Conservation (phyloP, 2,329 filamentous ascomycete genomes). For the Raffaelea arxii region DNA sequence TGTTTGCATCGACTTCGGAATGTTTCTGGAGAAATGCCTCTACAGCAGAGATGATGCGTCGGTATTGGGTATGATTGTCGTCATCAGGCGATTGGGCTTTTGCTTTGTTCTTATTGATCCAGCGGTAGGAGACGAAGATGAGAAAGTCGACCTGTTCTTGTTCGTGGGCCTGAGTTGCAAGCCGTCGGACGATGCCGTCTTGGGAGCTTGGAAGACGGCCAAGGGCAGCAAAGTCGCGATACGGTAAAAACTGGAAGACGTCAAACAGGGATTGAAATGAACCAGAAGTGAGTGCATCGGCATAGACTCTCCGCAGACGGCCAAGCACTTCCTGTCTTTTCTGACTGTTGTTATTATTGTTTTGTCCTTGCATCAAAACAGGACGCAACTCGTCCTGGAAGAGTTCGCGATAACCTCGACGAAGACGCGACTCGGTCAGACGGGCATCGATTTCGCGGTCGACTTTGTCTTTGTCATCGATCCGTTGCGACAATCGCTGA, state of each 20-base stretch:
- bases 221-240: slow-evolving; percentile 16
- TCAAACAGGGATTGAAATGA: too few relatives aligned
- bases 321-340: too few relatives aligned
- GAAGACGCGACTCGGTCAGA: slow-evolving; percentile 17
- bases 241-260: slow-evolving; percentile 18
- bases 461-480: too few relatives aligned
- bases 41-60: slow-evolving; percentile 19
- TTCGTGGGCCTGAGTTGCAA: neutral
- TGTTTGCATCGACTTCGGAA: slow-evolving; percentile 13
- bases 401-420: slow-evolving; percentile 25
- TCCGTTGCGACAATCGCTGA: too few relatives aligned
- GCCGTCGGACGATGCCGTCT: slow-evolving; percentile 12
- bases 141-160: slow-evolving; percentile 13
- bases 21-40: slow-evolving; percentile 18
- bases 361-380: slow-evolving; percentile 16
- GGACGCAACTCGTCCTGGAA: slow-evolving; percentile 27
- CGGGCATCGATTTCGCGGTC: too few relatives aligned
- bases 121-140: slow-evolving; percentile 26
- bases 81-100: slow-evolving; percentile 19
- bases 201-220: slow-evolving; percentile 18
- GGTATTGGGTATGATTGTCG: slow-evolving; percentile 20
- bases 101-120: slow-evolving; percentile 21
- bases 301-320: too few relatives aligned
- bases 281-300: too few relatives aligned
- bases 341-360: slow-evolving; percentile 13